Evolutionary conservation across 768 basidiomycete species (phyloP), one percentile per base, ranked within the genome.

Genomic region (Suillus cothurnatus): DNA sequence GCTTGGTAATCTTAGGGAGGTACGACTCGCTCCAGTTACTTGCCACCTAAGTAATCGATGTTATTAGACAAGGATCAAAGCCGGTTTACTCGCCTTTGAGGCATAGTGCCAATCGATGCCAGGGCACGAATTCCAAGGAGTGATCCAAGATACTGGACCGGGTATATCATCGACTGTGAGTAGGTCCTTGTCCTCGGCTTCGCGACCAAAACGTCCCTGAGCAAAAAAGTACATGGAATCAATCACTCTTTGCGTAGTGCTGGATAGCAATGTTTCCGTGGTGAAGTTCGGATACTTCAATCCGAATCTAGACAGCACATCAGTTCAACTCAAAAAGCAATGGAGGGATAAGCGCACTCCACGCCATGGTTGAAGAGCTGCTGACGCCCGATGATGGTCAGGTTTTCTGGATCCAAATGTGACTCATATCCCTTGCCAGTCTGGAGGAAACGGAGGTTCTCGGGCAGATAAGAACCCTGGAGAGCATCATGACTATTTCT

Each of bases 201-300:
- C 34, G 17, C 75, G 74, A 15, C 81, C 82, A 64, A 78, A 79
- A 69, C 79, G 78, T 0, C 80, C 79, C 38, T 74, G 65, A 45
- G 73, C 74, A 68, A 82, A 82, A 72, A 80, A 83, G 65, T 75
- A 73, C 21, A 81, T 75, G 3, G 79, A 79, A 64, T 82, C 81
- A n/a, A 81, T 52, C 61, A 80, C 77, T 66, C 74, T 69, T 56
- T 64, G 66, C 6, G 66, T 31, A 1, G 62, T 47, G 43, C 64
- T 68, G 31, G 71, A 71, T 31, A 70, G 15, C 34, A 72, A 61
- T 11, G 61, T 53, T 26, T 69, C 63, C 23, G 73, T 69, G 38
- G 65, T 63, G n/a, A 72, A 56, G 8, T 56, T 55, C n/a, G 74
- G 73, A 26, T 73, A 69, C 17, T 57, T 70, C 64, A 73, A 64